A percentile compares a stretch with the other conserved stretches of the same genome.
Evolutionary conservation across 805 yeast genomes (phyloP).

Genomic region (Candida hungchunana): DNA sequence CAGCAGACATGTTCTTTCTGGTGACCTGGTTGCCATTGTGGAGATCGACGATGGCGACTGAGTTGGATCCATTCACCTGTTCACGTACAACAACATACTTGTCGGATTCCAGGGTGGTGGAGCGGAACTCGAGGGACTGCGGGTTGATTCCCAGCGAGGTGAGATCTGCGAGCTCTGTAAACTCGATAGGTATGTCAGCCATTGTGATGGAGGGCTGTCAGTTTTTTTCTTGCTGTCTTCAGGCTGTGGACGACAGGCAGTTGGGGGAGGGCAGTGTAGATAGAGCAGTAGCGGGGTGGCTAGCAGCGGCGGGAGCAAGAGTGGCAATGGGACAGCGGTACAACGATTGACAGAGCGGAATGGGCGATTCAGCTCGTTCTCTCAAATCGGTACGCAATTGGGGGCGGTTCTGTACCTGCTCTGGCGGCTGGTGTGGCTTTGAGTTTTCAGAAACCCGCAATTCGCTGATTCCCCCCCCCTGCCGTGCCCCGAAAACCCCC

Average conservation of each 20-base stretch:
- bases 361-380: no score
- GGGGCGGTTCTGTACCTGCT: background rate
- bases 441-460: constrained; percentile 2
- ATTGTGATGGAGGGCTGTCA: constrained; percentile 17
- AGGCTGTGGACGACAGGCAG: background rate
- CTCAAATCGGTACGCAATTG: constrained; percentile 1
- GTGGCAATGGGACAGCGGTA: background rate
- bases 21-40: constrained; percentile 73
- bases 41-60: constrained; percentile 92
- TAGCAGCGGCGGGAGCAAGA: constrained; percentile 3
- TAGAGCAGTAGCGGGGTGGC: constrained; percentile 6
- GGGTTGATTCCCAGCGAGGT: constrained; percentile 82
- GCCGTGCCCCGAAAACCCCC: constrained; percentile 13
- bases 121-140: constrained; percentile 80
- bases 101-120: constrained; percentile 93
- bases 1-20: constrained; percentile 94
- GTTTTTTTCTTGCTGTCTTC: background rate
- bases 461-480: constrained; percentile 15
- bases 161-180: constrained; percentile 91
- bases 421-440: background rate
- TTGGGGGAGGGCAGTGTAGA: background rate
- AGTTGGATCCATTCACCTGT: constrained; percentile 56
- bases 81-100: constrained; percentile 82
- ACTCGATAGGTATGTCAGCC: constrained; percentile 90
- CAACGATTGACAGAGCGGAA: no score